Evolutionary conservation across 495 filamentous ascomycete genomes (phyloP).

Genomic region (Immersiella caudata): DNA sequence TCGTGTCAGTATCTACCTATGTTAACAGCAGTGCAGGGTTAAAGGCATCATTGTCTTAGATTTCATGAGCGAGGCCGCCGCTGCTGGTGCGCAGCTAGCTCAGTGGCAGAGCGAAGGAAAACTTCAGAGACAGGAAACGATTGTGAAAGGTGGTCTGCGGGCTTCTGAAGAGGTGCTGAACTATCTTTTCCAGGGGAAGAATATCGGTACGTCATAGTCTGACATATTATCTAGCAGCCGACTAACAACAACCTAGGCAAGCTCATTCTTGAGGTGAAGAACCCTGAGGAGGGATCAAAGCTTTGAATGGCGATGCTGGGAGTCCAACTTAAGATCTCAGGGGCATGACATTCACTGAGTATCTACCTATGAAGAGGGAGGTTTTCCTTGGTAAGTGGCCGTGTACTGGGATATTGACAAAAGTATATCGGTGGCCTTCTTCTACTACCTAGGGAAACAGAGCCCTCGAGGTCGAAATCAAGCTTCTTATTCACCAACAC

Average conservation of each 20-base stretch:
- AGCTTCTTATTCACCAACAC: too few species aligned
- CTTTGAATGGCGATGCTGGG: conserved; percentile 13
- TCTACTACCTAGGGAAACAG: too few species aligned
- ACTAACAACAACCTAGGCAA: conserved; percentile 29
- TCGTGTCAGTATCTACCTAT: background rate
- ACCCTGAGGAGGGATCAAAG: conserved; percentile 26
- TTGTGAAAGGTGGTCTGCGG: conserved; percentile 57
- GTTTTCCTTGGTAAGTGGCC: too few species aligned
- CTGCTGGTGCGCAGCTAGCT: conserved; percentile 50
- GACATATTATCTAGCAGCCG: background rate
- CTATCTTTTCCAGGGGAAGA: conserved; percentile 57
- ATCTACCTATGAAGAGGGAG: background rate
- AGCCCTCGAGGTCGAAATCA: too few species aligned
- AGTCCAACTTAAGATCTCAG: background rate
- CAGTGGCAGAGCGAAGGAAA: conserved; percentile 58
- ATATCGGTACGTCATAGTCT: conserved; percentile 49
- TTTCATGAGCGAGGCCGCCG: conserved; percentile 42
- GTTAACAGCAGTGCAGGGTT: conserved; percentile 39
- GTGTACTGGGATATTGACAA: too few species aligned
- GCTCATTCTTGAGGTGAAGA: conserved; percentile 38
- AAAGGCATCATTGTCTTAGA: conserved; percentile 68
- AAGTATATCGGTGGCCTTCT: too few species aligned
- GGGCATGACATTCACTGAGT: background rate
- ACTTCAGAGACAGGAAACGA: conserved; percentile 58
- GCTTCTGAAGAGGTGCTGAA: conserved; percentile 54